Conservation (phyloP, 2,329 filamentous ascomycete species). For the Fusarium veterinarium region DNA sequence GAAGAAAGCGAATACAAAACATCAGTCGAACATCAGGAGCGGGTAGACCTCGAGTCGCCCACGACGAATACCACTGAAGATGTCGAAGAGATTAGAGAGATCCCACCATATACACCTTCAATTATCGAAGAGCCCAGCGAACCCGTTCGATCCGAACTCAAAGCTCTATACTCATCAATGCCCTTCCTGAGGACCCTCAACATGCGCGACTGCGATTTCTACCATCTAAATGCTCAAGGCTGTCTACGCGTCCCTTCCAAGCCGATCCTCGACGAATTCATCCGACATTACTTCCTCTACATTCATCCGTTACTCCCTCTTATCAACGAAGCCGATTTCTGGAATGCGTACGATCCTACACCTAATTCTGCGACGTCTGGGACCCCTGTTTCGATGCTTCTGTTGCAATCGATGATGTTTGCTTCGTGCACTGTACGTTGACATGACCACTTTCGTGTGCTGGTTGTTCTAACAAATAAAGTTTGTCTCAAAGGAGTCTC, state of each 20-base stretch:
- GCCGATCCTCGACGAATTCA: constrained; percentile 34
- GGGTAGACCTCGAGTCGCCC: background rate
- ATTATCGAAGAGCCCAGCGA: background rate
- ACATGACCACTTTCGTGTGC: too few relatives aligned
- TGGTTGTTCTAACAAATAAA: background rate
- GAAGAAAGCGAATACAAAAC: constrained; percentile 7
- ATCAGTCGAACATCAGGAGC: background rate
- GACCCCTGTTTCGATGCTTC: constrained; percentile 25
- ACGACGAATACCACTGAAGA: background rate
- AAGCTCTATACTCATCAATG: constrained; percentile 35
- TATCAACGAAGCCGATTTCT: constrained; percentile 34
- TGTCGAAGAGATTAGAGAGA: background rate
- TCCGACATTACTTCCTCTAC: constrained; percentile 36
- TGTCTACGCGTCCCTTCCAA: constrained; percentile 36
- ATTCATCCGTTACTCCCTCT: constrained; percentile 34
- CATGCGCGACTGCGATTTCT: constrained; percentile 32
- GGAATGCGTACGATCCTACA: constrained; percentile 23
- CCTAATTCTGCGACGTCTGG: background rate
- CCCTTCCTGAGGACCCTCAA: constrained; percentile 28
- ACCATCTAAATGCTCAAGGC: constrained; percentile 23
- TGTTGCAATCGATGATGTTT: constrained; percentile 38
- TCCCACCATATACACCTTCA: background rate
- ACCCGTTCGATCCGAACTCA: constrained; percentile 28
- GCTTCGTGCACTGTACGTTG: constrained; percentile 35
- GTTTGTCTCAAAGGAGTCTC: constrained; percentile 30